Evolutionary conservation across 1,284 basidiomycete species (phyloP).

Genomic region (Malassezia psittaci): DNA sequence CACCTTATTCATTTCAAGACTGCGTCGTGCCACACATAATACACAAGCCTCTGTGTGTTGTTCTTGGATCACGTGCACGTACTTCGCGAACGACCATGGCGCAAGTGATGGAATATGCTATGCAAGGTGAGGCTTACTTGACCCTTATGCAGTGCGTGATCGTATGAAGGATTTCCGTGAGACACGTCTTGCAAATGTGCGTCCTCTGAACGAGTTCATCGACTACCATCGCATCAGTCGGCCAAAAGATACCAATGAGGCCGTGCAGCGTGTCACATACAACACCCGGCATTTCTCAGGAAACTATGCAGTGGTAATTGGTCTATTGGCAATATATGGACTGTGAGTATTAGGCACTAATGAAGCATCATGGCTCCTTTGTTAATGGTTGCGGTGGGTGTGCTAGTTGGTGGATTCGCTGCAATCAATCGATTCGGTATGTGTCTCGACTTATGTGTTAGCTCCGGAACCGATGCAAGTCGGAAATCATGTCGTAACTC

Average conservation of each 20-base stretch:
- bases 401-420: conserved; percentile 83
- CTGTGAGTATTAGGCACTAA: conserved; percentile 55
- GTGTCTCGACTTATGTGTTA: conserved; percentile 39
- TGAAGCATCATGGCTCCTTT: conserved; percentile 59
- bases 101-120: conserved; percentile 15
- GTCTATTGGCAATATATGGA: conserved; percentile 74
- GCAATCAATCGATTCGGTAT: conserved; percentile 80
- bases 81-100: conserved; percentile 8
- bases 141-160: conserved; percentile 26
- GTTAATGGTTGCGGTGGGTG: conserved; percentile 71
- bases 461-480: conserved; percentile 54
- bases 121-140: conserved; percentile 5
- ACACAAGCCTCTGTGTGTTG: too few relatives aligned
- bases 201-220: conserved; percentile 60
- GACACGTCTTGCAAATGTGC: conserved; percentile 69
- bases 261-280: conserved; percentile 66
- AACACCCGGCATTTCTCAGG: conserved; percentile 58
- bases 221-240: conserved; percentile 76
- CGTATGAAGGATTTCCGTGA: conserved; percentile 52
- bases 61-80: background rate
- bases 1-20: too few relatives aligned
- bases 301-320: conserved; percentile 78
- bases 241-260: conserved; percentile 57
- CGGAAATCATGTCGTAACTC: conserved; percentile 67
- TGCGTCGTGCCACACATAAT: too few relatives aligned